Conservation (phyloP, 1,139 yeast genomes). For the Diutina neorugosa region DNA sequence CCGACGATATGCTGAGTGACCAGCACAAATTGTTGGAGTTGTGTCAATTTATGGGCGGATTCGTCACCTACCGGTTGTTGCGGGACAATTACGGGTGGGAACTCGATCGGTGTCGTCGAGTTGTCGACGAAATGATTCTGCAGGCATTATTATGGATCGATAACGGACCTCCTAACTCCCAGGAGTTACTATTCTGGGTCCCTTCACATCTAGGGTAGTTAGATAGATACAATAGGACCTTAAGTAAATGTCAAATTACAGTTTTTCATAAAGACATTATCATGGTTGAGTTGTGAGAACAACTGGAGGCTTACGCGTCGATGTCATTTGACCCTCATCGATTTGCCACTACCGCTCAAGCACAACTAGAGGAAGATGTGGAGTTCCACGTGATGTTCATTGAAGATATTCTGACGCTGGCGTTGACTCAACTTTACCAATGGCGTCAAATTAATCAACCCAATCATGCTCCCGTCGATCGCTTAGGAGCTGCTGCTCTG, state of each 20-base stretch:
- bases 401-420: constrained; percentile 24
- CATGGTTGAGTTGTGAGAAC: no score
- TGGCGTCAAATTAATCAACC: constrained; percentile 30
- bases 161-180: not conserved
- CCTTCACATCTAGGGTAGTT: not conserved
- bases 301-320: not conserved
- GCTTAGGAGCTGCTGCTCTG: constrained; percentile 12
- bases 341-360: not conserved
- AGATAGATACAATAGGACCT: no score
- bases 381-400: constrained; percentile 16
- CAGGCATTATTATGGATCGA: constrained; percentile 83
- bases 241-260: no score
- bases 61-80: constrained; percentile 49
- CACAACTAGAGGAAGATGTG: not conserved
- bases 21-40: constrained; percentile 61
- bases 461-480: constrained; percentile 27
- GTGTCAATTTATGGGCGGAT: constrained; percentile 56
- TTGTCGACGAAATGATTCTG: constrained; percentile 68
- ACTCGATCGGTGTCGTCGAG: constrained; percentile 43
- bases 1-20: constrained; percentile 34
- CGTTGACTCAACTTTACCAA: constrained; percentile 23
- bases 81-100: constrained; percentile 71
- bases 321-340: not conserved
- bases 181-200: not conserved
- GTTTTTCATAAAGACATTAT: no score